Percentiles rank a stretch among this genome's conserved stretches.
These are phyloP conservation scores for Triadica sebifera DNA, from an alignment of 345 rosid species.

Conservation along the genomic window DNA sequence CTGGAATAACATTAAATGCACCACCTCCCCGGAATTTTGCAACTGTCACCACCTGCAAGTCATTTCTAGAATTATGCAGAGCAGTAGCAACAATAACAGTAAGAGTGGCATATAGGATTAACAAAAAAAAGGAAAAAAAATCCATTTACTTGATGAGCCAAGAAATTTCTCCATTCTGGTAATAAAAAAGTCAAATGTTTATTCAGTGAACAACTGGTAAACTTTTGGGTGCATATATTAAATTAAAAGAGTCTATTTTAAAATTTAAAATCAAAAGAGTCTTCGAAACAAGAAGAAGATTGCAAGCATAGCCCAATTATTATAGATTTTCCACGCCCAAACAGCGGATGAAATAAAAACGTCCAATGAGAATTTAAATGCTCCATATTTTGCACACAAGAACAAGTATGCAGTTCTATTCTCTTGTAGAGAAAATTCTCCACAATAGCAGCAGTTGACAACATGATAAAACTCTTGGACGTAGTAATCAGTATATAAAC, in stretches of 20 bases:
- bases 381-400: neutral
- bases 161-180: neutral
- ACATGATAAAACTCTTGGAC: too few species aligned
- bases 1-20: slow-evolving; percentile 84
- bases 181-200: neutral
- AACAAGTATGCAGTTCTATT: too few species aligned
- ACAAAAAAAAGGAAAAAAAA: neutral
- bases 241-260: too few species aligned
- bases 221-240: neutral
- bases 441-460: too few species aligned
- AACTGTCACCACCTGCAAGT: slow-evolving; percentile 67
- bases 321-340: neutral
- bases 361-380: neutral
- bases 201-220: neutral
- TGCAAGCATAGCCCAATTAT: neutral
- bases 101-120: neutral
- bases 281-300: neutral
- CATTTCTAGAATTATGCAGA: neutral
- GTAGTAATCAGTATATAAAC: too few species aligned
- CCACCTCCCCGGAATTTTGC: slow-evolving; percentile 69
- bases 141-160: neutral
- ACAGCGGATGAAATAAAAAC: neutral
- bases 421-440: too few species aligned
- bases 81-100: neutral
- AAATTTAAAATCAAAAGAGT: neutral